Conservation (phyloP, 1,139 yeast genomes). For the Suhomyces bribrorum region DNA sequence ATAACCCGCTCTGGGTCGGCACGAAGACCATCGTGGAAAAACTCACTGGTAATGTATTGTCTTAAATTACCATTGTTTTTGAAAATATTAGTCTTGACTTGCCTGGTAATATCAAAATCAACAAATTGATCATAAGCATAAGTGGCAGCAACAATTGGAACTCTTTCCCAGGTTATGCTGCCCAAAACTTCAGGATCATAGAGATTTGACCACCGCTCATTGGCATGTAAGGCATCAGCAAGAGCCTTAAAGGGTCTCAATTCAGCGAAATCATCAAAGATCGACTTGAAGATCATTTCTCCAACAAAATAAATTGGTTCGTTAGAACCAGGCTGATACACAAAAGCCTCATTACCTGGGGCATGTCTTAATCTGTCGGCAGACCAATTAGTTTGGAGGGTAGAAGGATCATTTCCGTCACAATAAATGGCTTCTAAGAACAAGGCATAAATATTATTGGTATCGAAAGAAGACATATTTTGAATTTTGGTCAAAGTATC, state of each 20-base stretch:
- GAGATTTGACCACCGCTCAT: constrained; percentile 43
- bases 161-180: constrained; percentile 30
- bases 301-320: constrained; percentile 52
- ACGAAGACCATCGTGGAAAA: constrained; percentile 54
- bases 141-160: constrained; percentile 54
- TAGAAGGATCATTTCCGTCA: constrained; percentile 31
- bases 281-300: constrained; percentile 56
- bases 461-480: constrained; percentile 44
- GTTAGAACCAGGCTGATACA: constrained; percentile 17
- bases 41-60: constrained; percentile 50
- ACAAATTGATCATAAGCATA: constrained; percentile 57
- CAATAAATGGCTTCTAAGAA: constrained; percentile 60
- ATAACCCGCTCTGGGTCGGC: constrained; percentile 44
- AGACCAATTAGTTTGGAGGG: constrained; percentile 39
- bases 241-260: constrained; percentile 41
- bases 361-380: constrained; percentile 44
- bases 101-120: constrained; percentile 45
- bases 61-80: constrained; percentile 36
- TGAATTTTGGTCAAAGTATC: constrained; percentile 34
- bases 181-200: constrained; percentile 39
- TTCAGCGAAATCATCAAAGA: constrained; percentile 50
- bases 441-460: constrained; percentile 54
- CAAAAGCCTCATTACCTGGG: constrained; percentile 29
- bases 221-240: constrained; percentile 44
- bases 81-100: constrained; percentile 33